Conservation (phyloP, 163 green algal species). For the Chloromonas sp. region DNA sequence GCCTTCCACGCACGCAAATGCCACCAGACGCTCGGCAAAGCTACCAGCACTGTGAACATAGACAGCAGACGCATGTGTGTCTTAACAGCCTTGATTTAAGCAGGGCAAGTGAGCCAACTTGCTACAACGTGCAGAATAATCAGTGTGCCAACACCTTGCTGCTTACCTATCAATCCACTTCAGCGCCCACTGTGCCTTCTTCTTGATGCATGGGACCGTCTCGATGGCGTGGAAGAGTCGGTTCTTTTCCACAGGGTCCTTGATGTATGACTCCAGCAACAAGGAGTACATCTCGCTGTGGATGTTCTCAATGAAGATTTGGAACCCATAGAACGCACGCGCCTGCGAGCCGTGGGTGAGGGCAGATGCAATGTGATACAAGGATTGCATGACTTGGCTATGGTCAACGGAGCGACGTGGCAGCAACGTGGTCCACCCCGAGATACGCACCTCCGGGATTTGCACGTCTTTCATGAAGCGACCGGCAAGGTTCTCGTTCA, state of each 20-base stretch:
- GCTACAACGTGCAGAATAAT: neutral
- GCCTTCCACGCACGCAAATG: conserved; percentile 93
- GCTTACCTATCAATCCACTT: conserved; percentile 43
- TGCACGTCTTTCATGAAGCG: conserved; percentile 87
- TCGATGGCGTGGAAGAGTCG: conserved; percentile 54
- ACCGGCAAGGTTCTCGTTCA: conserved; percentile 77
- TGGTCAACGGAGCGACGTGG: too few relatives aligned
- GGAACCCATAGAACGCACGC: conserved; percentile 93
- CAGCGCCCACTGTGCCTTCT: conserved; percentile 67
- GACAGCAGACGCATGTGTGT: neutral
- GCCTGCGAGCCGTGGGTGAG: conserved; percentile 47
- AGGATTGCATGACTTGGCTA: neutral
- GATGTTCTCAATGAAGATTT: conserved; percentile 92
- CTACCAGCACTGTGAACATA: conserved; percentile 23
- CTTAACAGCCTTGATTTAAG: too few relatives aligned
- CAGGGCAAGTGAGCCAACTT: too few relatives aligned
- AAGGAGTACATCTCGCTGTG: conserved; percentile 91
- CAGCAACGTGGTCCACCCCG: neutral
- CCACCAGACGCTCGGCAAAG: conserved; percentile 88
- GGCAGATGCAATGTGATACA: neutral
- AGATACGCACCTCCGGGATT: conserved; percentile 66
- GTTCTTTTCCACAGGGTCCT: conserved; percentile 43
- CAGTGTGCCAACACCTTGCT: neutral
- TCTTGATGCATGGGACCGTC: conserved; percentile 48
- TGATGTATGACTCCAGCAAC: conserved; percentile 68